Percentiles rank a stretch among this genome's conserved stretches.
Evolutionary conservation across 495 filamentous ascomycete genomes (phyloP).

Genomic region (Aspergillus leporis): DNA sequence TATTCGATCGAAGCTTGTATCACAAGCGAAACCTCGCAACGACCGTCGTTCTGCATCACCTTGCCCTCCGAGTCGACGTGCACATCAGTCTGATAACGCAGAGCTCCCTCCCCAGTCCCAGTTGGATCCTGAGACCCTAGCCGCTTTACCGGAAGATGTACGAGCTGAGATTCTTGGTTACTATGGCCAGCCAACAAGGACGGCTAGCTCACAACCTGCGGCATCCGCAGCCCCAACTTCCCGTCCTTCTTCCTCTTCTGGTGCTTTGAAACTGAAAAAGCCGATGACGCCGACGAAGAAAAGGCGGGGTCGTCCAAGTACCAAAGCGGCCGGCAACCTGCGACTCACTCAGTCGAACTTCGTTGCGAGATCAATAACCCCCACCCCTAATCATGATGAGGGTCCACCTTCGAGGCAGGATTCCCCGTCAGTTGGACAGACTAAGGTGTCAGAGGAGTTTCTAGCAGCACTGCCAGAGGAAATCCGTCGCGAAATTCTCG

Average conservation of each 20-base stretch:
- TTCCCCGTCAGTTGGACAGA: constrained; percentile 11
- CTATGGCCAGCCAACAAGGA: constrained; percentile 45
- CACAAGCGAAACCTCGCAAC: constrained; percentile 43
- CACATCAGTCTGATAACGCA: constrained; percentile 11
- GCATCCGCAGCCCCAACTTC: constrained; percentile 41
- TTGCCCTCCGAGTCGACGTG: constrained; percentile 29
- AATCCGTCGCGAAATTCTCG: constrained; percentile 73
- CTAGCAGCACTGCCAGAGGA: constrained; percentile 81
- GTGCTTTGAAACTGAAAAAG: constrained; percentile 43
- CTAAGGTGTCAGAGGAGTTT: constrained; percentile 66
- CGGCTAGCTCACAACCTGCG: constrained; percentile 25
- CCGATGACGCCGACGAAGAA: constrained; percentile 59
- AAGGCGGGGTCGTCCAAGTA: constrained; percentile 48
- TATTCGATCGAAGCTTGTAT: constrained; percentile 71
- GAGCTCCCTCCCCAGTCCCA: constrained; percentile 54
- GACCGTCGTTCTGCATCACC: constrained; percentile 30
- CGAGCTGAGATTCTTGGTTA: constrained; percentile 75
- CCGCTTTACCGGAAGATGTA: constrained; percentile 79
- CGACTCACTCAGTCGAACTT: constrained; percentile 65
- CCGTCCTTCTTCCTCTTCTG: constrained; percentile 43
- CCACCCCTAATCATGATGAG: constrained; percentile 8
- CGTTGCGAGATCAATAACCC: constrained; percentile 28
- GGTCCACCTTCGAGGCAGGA: not conserved
- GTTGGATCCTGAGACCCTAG: constrained; percentile 71
- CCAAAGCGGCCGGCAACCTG: constrained; percentile 38